These are phyloP conservation scores for Berkeleyomyces basicola DNA, from an alignment of 2,329 filamentous ascomycete species.

Conservation along the genomic window DNA sequence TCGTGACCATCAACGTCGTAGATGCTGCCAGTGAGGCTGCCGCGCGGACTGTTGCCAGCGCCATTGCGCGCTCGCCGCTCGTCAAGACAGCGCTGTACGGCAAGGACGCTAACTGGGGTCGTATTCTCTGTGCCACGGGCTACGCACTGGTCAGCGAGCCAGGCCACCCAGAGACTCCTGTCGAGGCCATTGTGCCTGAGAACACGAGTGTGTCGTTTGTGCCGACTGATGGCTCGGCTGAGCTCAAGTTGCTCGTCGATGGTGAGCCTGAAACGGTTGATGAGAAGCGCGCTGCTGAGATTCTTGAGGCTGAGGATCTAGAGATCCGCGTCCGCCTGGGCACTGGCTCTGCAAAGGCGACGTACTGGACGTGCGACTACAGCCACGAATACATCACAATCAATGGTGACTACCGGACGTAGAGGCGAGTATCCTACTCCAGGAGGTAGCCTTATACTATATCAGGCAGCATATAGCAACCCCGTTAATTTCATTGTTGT, in stretches of 20 bases:
- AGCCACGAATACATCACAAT: slow-evolving; percentile 64
- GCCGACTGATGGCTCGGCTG: slow-evolving; percentile 57
- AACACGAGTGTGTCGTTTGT: slow-evolving; percentile 66
- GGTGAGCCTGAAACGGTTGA: slow-evolving; percentile 69
- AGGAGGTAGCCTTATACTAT: too few relatives aligned
- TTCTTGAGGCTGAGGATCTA: slow-evolving; percentile 60
- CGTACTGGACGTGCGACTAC: slow-evolving; percentile 77
- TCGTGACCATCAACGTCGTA: slow-evolving; percentile 77
- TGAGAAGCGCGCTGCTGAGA: slow-evolving; percentile 59
- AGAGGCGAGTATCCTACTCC: slow-evolving; percentile 5
- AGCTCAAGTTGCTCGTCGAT: slow-evolving; percentile 60
- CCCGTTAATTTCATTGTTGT: too few relatives aligned
- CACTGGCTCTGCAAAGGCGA: slow-evolving; percentile 49
- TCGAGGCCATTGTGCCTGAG: slow-evolving; percentile 47
- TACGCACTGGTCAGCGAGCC: slow-evolving; percentile 52
- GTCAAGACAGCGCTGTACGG: slow-evolving; percentile 97
- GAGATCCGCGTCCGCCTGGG: slow-evolving; percentile 63
- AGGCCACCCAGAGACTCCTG: slow-evolving; percentile 38
- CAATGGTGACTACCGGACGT: slow-evolving; percentile 53
- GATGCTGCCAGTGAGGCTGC: slow-evolving; percentile 53
- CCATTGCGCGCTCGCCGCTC: slow-evolving; percentile 78
- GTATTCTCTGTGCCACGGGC: slow-evolving; percentile 85
- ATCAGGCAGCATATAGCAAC: too few relatives aligned
- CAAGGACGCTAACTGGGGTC: slow-evolving; percentile 96
- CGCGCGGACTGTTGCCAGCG: slow-evolving; percentile 65